Evolutionary conservation across 495 filamentous ascomycete genomes (phyloP), one percentile per base, ranked within the genome.

Genomic region (Stereocaulon alpinum): DNA sequence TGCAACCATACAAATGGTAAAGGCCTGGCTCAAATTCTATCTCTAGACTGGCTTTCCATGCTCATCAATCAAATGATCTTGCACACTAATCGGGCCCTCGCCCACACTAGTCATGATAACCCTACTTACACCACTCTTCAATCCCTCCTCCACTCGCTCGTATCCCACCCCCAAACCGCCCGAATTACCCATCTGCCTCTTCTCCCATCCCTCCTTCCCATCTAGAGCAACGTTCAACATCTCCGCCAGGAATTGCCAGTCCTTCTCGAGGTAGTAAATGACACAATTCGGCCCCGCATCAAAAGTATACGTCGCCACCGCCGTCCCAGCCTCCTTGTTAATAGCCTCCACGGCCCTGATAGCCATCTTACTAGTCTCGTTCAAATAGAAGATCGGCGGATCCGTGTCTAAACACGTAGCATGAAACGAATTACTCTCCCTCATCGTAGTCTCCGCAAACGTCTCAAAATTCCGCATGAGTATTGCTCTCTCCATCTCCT

Each of bases 381-480:
- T 99, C 77, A 97, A 80, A 75, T 99, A 99, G 75, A 95, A 95
- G 63, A 99, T 97, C 15, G 93, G 93, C 52, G 93, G 93, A 70
- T 86, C 87, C 0, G 94, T 96, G 74, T 99, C 93, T 60, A 92
- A 75, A 69, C 93, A 96, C 34, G 86, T 88, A 17, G 93, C 89
- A 70, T 99, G 93, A 83, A 99, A 99, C 56, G 81, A 84, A 72
- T 99, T 99, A 67, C 87, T 91, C 68, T 98, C 93, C 66, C 83
- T 84, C 91, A 95, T 97, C 14, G 94, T 95, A 40, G 96, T 80
- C 70, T 85, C 81, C 5, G 85, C 93, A 68, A 97, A 98, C n/a
- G 74, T 73, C 59, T 81, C 82, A 73, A 98, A 98, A 73, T 98
- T 87, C 49, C 79, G 77, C 41, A 80, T 77, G 40, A 68, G 63